phyloP scores from a whole-genome alignment of 306 rosid species.

The Begonia peltatifolia region DNA sequence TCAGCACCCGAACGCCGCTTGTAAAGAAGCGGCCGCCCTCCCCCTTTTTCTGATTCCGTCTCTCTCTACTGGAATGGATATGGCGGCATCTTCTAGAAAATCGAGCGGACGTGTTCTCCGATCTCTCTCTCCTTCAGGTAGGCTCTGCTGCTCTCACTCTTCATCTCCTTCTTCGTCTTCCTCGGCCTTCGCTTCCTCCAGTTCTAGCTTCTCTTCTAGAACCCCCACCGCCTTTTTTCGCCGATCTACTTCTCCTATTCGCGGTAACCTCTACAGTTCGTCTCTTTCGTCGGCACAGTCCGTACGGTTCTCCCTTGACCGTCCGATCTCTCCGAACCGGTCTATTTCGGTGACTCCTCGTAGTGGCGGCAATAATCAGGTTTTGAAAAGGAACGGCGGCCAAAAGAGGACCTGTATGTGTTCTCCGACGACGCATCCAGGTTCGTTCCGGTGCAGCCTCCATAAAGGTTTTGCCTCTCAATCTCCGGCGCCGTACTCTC shows the following conservation, averaged over 20 bases:
- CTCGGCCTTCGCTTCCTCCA: slow-evolving; percentile 56
- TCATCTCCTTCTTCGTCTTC: slow-evolving; percentile 15
- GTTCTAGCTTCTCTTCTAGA: slow-evolving; percentile 35
- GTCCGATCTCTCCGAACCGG: slow-evolving; percentile 62
- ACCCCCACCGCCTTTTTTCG: slow-evolving; percentile 40
- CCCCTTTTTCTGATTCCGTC: too few species aligned
- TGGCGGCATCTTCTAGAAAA: slow-evolving; percentile 31
- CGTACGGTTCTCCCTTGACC: slow-evolving; percentile 59
- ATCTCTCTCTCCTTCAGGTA: slow-evolving; percentile 27
- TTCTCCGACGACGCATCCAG: slow-evolving; percentile 43
- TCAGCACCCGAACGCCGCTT: background rate
- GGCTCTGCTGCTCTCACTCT: slow-evolving; percentile 13
- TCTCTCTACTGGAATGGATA: slow-evolving; percentile 2
- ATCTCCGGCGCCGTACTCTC: slow-evolving; percentile 22
- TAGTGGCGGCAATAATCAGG: slow-evolving; percentile 9
- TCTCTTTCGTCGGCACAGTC: slow-evolving; percentile 23
- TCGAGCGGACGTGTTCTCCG: slow-evolving; percentile 53
- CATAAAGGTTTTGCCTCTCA: slow-evolving; percentile 28
- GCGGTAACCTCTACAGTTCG: slow-evolving; percentile 33
- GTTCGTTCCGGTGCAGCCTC: slow-evolving; percentile 46
- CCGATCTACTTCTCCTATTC: slow-evolving; percentile 62
- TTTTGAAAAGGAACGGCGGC: background rate
- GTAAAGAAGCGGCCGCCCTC: background rate
- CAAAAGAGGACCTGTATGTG: slow-evolving; percentile 29
- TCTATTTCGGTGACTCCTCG: slow-evolving; percentile 35